These are phyloP conservation scores for Pichia insulana DNA, from an alignment of 805 yeast genomes.

Conservation along the genomic window DNA sequence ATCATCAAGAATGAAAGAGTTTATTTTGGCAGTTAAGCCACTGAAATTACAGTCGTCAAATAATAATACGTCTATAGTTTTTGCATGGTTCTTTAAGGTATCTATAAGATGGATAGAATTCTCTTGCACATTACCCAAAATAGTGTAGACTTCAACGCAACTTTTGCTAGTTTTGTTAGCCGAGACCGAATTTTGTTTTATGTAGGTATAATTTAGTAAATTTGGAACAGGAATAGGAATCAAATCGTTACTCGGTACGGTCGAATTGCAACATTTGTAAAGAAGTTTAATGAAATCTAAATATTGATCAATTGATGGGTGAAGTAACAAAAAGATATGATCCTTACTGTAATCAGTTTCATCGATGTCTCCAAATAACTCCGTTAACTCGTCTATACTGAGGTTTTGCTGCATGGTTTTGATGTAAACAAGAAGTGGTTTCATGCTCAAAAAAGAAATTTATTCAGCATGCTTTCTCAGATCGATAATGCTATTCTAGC, in stretches of 20 bases:
- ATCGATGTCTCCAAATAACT: neutral
- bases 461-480: too few species aligned
- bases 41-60: neutral
- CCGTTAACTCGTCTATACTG: neutral
- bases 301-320: neutral
- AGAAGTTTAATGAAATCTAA: conserved; percentile 1
- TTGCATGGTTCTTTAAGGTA: neutral
- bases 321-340: neutral
- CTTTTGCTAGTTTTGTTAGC: neutral
- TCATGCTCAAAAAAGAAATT: too few species aligned
- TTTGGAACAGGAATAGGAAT: neutral
- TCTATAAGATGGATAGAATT: neutral
- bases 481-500: too few species aligned
- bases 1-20: neutral
- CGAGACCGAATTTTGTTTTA: neutral
- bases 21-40: neutral
- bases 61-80: neutral
- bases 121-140: neutral
- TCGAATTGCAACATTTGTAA: neutral
- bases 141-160: conserved; percentile 6
- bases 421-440: too few species aligned
- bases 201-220: conserved; percentile 5
- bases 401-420: neutral
- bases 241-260: neutral
- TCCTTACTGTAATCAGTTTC: neutral